Base-by-base conservation (phyloP, 768 basidiomycete genomes). In the Termitomyces bulborhizus region DNA sequence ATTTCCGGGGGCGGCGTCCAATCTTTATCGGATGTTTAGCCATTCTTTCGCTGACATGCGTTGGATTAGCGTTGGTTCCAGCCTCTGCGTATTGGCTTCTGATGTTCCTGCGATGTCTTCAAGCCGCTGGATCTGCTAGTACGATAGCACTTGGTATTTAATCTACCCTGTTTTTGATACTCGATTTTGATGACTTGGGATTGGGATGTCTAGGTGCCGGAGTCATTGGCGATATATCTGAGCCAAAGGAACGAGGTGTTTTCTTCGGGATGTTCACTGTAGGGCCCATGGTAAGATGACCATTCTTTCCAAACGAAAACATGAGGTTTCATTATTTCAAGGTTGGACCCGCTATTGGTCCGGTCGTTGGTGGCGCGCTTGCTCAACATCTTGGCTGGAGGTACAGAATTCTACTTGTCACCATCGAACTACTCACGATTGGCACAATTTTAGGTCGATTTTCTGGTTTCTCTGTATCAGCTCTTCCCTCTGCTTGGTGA, bases 91-190 rank as follows among this genome's bases (percentile, higher is more conserved):
- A 88, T 65, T 93, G 88, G 89, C 70, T 90, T 4, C 72, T 93
- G 11, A 77, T 93, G 73, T 60, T 93, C 15, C 76, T 94, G n/a
- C 80, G 92, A 24, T 89, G 86, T 56, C 36, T 93, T 2, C 91
- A 93, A 72, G 84, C 88, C 1, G 77, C 84, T 3, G 90, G 91
- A 1, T 89, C 85, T 2, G 87, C 90, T 0, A 88, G 88, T 54
- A 89, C 87, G 0, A 76, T 90, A 57, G 88, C 88, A 0, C 72
- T 92, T 21, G 88, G 88, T 80, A 65, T 41, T 11, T 1, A 29
- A 42, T 65, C 63, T 29, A n/a, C 4, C 32, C n/a, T 27, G 3
- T 7, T 15, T 12, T 4, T 11, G 29, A 13, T 5, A 36, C 12
- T 6, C 11, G 21, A 24, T 13, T 41, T 36, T 40, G 13, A n/a